Evolutionary conservation across 768 basidiomycete genomes (phyloP).

Genomic region (Antrodiella citrinella): DNA sequence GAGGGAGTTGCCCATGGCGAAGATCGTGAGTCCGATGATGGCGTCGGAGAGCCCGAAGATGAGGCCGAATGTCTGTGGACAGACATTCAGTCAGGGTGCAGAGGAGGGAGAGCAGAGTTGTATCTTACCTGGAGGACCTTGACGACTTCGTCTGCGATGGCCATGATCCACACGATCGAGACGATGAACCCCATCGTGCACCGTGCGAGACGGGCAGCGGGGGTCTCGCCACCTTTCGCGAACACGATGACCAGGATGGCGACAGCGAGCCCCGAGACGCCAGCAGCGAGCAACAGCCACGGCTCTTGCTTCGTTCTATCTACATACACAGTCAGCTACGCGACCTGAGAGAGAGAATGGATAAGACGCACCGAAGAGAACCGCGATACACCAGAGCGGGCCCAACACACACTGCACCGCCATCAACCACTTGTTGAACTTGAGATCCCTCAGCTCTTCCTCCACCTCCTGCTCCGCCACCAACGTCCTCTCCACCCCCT

Average conservation of each 20-base stretch:
- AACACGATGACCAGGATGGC: slow-evolving; percentile 52
- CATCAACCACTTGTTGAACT: slow-evolving; percentile 78
- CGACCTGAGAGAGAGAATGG: neutral
- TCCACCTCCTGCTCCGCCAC: slow-evolving; percentile 70
- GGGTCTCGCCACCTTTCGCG: slow-evolving; percentile 49
- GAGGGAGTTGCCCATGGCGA: slow-evolving; percentile 92
- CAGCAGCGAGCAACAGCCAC: slow-evolving; percentile 48
- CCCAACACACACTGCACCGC: slow-evolving; percentile 78
- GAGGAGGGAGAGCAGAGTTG: neutral
- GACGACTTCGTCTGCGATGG: slow-evolving; percentile 94
- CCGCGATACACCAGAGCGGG: slow-evolving; percentile 65
- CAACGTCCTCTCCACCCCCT: slow-evolving; percentile 58
- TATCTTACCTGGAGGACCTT: slow-evolving; percentile 70
- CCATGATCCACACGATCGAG: slow-evolving; percentile 96
- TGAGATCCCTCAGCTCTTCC: slow-evolving; percentile 50
- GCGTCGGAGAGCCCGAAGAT: slow-evolving; percentile 96
- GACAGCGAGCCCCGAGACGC: slow-evolving; percentile 43
- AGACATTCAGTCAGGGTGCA: neutral
- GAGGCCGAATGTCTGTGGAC: slow-evolving; percentile 73
- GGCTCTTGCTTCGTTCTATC: slow-evolving; percentile 36
- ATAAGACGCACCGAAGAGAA: slow-evolving; percentile 64
- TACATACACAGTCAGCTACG: slow-evolving; percentile 16
- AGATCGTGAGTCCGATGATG: slow-evolving; percentile 93
- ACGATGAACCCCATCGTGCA: slow-evolving; percentile 90
- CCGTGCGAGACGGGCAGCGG: slow-evolving; percentile 53